Percentiles rank a stretch among this genome's conserved stretches.
Evolutionary conservation across 1,139 yeast species (phyloP).

Genomic region (Scheffersomyces titani): DNA sequence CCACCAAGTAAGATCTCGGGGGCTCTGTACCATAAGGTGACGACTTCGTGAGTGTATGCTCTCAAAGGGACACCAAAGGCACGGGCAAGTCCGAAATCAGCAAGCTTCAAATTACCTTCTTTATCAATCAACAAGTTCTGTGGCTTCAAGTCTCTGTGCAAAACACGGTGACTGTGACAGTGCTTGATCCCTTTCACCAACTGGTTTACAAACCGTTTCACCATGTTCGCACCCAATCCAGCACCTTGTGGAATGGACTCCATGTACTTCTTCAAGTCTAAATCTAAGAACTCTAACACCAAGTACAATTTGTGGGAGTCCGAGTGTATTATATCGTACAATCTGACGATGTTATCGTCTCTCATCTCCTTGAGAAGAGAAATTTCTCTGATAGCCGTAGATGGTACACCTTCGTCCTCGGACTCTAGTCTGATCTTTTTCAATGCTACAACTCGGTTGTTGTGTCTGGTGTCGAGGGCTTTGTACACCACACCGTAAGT

Average conservation of each 20-base stretch:
- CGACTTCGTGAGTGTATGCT: constrained; percentile 97
- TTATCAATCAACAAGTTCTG: constrained; percentile 92
- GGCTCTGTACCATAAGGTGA: constrained; percentile 96
- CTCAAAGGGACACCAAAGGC: constrained; percentile 97
- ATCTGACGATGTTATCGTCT: constrained; percentile 87
- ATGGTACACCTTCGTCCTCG: constrained; percentile 98
- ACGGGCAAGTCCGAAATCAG: constrained; percentile 96
- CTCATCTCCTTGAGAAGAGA: constrained; percentile 89
- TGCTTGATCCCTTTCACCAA: constrained; percentile 89
- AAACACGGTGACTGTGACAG: constrained; percentile 92
- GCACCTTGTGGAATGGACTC: constrained; percentile 91
- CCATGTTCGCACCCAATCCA: constrained; percentile 87
- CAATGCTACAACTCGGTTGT: constrained; percentile 89
- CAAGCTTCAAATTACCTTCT: constrained; percentile 92
- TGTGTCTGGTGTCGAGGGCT: constrained; percentile 86
- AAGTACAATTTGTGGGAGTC: constrained; percentile 91
- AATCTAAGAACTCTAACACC: constrained; percentile 90
- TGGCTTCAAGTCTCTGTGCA: constrained; percentile 96
- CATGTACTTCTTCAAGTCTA: constrained; percentile 96
- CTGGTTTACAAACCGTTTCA: constrained; percentile 91
- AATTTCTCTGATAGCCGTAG: constrained; percentile 96
- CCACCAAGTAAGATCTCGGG: constrained; percentile 97
- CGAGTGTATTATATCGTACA: constrained; percentile 95
- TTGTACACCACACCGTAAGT: constrained; percentile 98
- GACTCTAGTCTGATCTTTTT: constrained; percentile 94